Percentiles rank a stretch among this genome's conserved stretches.
Evolutionary conservation across 495 filamentous ascomycete species (phyloP).

Genomic region (Aspergillus ostianus): DNA sequence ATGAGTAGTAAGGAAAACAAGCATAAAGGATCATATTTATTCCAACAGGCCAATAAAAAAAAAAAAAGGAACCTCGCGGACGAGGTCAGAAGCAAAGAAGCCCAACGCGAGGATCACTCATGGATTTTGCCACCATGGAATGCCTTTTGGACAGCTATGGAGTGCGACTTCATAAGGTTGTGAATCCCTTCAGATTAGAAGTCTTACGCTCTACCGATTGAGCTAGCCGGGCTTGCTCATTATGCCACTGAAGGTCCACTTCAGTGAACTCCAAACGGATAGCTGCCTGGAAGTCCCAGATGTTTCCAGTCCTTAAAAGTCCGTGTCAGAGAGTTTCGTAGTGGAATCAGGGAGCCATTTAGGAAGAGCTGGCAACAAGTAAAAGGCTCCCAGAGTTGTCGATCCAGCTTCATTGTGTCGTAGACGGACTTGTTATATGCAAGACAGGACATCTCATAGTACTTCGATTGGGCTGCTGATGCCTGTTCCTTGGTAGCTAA

Average conservation of each 20-base stretch:
- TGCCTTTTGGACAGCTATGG: too few species aligned
- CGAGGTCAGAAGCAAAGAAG: too few species aligned
- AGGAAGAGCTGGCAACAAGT: slow-evolving; percentile 18
- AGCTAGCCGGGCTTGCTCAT: slow-evolving; percentile 11
- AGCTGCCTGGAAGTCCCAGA: slow-evolving; percentile 23
- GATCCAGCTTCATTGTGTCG: slow-evolving; percentile 19
- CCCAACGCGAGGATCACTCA: too few species aligned
- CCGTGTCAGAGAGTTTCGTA: slow-evolving; percentile 20
- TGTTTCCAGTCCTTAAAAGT: slow-evolving; percentile 22
- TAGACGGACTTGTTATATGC: slow-evolving; percentile 18
- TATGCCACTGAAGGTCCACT: slow-evolving; percentile 24
- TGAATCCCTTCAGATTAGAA: too few species aligned
- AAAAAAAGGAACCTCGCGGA: too few species aligned
- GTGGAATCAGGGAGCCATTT: slow-evolving; percentile 18
- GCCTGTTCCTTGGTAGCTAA: slow-evolving; percentile 12
- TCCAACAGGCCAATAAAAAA: too few species aligned
- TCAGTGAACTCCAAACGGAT: slow-evolving; percentile 27
- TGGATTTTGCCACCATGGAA: too few species aligned
- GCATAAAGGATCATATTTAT: too few species aligned
- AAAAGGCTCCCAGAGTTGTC: slow-evolving; percentile 23
- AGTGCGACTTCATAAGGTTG: too few species aligned
- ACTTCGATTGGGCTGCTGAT: slow-evolving; percentile 20
- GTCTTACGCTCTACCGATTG: background rate
- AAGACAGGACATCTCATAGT: slow-evolving; percentile 22
- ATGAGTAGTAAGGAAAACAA: too few species aligned